Evolutionary conservation across 2,329 filamentous ascomycete genomes (phyloP).

Genomic region (Penicillium sp.): DNA sequence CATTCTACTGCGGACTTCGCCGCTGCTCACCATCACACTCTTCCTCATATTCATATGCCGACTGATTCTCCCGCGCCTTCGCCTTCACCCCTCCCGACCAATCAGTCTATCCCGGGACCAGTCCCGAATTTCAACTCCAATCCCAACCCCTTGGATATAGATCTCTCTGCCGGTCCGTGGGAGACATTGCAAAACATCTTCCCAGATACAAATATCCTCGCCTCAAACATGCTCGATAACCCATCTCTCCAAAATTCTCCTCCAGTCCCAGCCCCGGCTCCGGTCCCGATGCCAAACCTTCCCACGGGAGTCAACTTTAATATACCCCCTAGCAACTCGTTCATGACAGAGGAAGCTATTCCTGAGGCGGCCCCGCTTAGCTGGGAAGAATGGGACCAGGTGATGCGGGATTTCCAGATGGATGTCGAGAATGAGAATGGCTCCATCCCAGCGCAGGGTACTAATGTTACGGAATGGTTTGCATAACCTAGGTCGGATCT

Average conservation of each 20-base stretch:
- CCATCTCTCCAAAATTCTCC: conserved; percentile 8
- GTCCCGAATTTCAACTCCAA: not conserved
- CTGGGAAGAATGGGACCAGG: conserved; percentile 43
- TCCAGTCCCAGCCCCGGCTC: conserved; percentile 1
- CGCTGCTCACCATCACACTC: conserved; percentile 14
- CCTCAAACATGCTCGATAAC: conserved; percentile 17
- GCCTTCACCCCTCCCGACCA: conserved; percentile 5
- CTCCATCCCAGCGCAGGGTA: conserved; percentile 16
- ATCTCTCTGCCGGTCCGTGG: conserved; percentile 31
- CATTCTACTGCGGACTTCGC: conserved; percentile 4
- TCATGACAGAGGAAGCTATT: conserved; percentile 20
- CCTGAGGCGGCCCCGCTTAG: conserved; percentile 25
- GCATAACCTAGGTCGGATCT: no score
- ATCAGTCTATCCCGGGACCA: not conserved
- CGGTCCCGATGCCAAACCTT: conserved; percentile 7
- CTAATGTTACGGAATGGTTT: conserved; percentile 36
- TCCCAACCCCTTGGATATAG: conserved; percentile 21
- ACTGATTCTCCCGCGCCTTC: conserved; percentile 1
- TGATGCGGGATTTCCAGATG: conserved; percentile 45
- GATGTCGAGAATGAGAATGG: conserved; percentile 35
- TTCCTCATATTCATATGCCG: conserved; percentile 29
- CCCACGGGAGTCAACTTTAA: conserved; percentile 17
- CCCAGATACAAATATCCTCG: conserved; percentile 31
- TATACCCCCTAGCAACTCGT: conserved; percentile 10
- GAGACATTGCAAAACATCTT: conserved; percentile 34